A percentile compares a stretch with the other conserved stretches of the same genome.
These are phyloP conservation scores for Earliella scabrosa DNA, from an alignment of 1,284 basidiomycete species.

Conservation along the genomic window DNA sequence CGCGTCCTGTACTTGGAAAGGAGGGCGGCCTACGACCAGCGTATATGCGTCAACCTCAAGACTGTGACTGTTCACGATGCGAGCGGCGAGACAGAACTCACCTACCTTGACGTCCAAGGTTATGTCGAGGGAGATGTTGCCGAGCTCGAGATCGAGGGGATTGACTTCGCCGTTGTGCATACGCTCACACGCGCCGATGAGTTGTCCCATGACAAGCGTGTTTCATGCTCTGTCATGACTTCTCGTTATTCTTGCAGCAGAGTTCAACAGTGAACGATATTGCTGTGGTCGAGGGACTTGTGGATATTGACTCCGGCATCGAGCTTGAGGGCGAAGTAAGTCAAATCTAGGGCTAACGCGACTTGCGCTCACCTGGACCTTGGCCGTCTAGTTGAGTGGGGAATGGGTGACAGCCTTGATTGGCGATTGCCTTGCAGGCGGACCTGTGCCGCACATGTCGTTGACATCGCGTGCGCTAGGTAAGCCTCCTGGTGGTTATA, in stretches of 20 bases:
- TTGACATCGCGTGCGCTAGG: constrained; percentile 90
- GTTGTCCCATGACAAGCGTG: constrained; percentile 91
- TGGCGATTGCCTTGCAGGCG: constrained; percentile 93
- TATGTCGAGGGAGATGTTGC: constrained; percentile 92
- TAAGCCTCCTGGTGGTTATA: constrained; percentile 74
- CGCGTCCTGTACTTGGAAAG: constrained; percentile 98
- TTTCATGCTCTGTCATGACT: constrained; percentile 97
- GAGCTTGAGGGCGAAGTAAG: constrained; percentile 53
- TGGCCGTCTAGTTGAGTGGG: constrained; percentile 88
- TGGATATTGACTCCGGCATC: constrained; percentile 99
- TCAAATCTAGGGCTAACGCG: neutral
- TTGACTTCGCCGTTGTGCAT: constrained; percentile 97
- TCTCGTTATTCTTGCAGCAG: constrained; percentile 94
- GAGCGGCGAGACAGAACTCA: constrained; percentile 95
- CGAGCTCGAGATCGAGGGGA: constrained; percentile 94
- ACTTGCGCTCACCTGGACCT: constrained; percentile 76
- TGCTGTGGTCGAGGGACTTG: constrained; percentile 87
- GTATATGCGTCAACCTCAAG: constrained; percentile 99
- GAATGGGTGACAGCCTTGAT: constrained; percentile 85
- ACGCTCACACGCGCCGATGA: constrained; percentile 95
- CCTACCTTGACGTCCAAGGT: constrained; percentile 97
- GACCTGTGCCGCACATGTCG: constrained; percentile 65
- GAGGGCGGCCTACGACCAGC: constrained; percentile 90
- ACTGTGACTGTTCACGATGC: constrained; percentile 96
- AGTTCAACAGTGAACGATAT: constrained; percentile 93